A percentile compares a stretch with the other conserved stretches of the same genome.
Evolutionary conservation across 2,329 filamentous ascomycete species (phyloP).

Genomic region (Lecanicillium sp.): DNA sequence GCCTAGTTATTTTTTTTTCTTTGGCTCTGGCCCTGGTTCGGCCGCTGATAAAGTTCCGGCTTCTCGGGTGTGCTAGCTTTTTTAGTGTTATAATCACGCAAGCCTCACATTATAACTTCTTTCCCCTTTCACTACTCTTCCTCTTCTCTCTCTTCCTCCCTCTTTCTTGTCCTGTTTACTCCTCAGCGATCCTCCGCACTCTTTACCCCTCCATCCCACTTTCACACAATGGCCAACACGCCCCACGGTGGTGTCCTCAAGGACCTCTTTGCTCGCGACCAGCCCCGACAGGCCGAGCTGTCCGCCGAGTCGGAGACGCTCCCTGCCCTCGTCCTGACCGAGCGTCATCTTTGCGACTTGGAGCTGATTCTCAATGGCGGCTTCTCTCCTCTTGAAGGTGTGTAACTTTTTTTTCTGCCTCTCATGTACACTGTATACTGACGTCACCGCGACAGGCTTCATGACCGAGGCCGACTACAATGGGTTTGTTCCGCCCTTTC

Average conservation of each 20-base stretch:
- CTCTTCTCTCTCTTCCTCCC: conserved; percentile 9
- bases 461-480: conserved; percentile 97
- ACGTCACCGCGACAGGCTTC: conserved; percentile 57
- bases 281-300: conserved; percentile 72
- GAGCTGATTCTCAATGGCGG: conserved; percentile 96
- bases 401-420: conserved; percentile 23
- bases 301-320: conserved; percentile 77
- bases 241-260: conserved; percentile 93
- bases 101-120: conserved; percentile 1
- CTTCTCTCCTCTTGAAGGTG: conserved; percentile 95
- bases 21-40: not conserved
- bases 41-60: conserved; percentile 7
- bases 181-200: conserved; percentile 1
- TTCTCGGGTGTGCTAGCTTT: conserved; percentile 3
- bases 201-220: conserved; percentile 4
- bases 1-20: conserved; percentile 8
- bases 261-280: conserved; percentile 93
- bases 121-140: conserved; percentile 3
- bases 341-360: conserved; percentile 95
- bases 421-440: not conserved
- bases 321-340: conserved; percentile 74
- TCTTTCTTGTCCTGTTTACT: conserved; percentile 6
- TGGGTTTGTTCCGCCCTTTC: conserved; percentile 48
- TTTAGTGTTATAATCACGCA: conserved; percentile 6
- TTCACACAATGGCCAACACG: conserved; percentile 53